Evolutionary conservation across 2,329 filamentous ascomycete genomes (phyloP).

Genomic region (Chrysoporthe austroafricana): DNA sequence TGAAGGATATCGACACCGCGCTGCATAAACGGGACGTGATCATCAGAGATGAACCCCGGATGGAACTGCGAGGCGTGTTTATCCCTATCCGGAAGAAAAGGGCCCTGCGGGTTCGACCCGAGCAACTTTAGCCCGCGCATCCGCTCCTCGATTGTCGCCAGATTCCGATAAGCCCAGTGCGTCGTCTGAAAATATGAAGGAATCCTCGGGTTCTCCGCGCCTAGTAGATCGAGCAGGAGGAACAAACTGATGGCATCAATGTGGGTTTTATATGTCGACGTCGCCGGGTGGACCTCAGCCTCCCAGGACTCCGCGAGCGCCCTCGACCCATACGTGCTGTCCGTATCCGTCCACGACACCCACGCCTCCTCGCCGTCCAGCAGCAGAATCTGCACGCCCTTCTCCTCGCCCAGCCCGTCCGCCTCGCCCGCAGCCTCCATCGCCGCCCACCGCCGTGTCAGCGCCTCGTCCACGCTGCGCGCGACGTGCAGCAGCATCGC

Average conservation of each 20-base stretch:
- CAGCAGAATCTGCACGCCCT: constrained; percentile 78
- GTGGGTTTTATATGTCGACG: constrained; percentile 70
- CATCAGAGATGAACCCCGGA: constrained; percentile 61
- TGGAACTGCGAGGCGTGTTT: constrained; percentile 47
- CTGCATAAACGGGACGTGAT: constrained; percentile 77
- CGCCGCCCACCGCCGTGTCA: constrained; percentile 74
- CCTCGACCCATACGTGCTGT: constrained; percentile 78
- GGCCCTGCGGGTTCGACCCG: constrained; percentile 52
- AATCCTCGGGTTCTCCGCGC: constrained; percentile 67
- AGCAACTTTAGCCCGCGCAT: constrained; percentile 70
- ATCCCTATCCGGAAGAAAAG: constrained; percentile 34
- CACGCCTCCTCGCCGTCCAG: constrained; percentile 87
- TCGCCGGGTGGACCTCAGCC: constrained; percentile 62
- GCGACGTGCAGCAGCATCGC: constrained; percentile 83
- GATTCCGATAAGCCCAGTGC: constrained; percentile 86
- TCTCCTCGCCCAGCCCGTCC: constrained; percentile 63
- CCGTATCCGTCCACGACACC: constrained; percentile 68
- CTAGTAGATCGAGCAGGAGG: constrained; percentile 88
- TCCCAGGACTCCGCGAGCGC: constrained; percentile 78
- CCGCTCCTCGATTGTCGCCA: constrained; percentile 75
- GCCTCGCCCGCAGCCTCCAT: constrained; percentile 62
- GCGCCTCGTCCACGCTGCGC: constrained; percentile 68
- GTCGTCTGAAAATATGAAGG: constrained; percentile 89
- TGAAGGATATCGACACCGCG: constrained; percentile 78
- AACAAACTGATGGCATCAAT: constrained; percentile 78